A percentile compares a stretch with the other conserved stretches of the same genome.
Evolutionary conservation across 805 yeast species (phyloP).

Genomic region (Candida maesae): DNA sequence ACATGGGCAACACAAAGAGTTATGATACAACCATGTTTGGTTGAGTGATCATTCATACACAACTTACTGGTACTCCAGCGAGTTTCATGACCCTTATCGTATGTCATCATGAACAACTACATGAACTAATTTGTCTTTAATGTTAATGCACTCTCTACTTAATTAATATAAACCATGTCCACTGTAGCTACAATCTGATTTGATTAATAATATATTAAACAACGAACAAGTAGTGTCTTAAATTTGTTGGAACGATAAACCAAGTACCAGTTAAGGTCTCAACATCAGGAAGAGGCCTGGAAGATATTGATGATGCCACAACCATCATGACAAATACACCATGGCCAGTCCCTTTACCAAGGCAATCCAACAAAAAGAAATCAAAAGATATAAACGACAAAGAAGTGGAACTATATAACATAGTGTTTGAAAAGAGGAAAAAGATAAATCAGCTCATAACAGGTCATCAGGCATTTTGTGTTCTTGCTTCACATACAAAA

Average conservation of each 20-base stretch:
- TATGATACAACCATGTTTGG: conserved; percentile 17
- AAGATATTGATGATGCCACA: no score
- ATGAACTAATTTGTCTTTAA: no score
- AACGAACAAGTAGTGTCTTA: neutral
- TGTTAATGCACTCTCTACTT: no score
- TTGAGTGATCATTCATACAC: neutral
- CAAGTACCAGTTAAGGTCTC: conserved; percentile 13
- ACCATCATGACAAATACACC: no score
- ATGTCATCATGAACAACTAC: no score
- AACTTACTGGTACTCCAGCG: neutral
- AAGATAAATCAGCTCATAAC: neutral
- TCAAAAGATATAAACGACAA: neutral
- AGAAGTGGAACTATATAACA: no score
- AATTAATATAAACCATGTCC: neutral
- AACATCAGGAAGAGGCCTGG: neutral
- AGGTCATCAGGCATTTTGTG: neutral
- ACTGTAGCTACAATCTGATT: neutral
- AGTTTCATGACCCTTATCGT: no score
- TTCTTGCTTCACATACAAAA: neutral
- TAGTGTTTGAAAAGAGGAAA: neutral
- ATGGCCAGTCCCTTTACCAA: no score
- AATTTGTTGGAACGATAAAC: neutral
- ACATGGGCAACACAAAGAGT: conserved; percentile 20
- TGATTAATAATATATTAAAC: neutral
- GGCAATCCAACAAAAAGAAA: neutral